Evolutionary conservation across 2,329 filamentous ascomycete genomes (phyloP).

Genomic region (Aurifilum marmelostoma): DNA sequence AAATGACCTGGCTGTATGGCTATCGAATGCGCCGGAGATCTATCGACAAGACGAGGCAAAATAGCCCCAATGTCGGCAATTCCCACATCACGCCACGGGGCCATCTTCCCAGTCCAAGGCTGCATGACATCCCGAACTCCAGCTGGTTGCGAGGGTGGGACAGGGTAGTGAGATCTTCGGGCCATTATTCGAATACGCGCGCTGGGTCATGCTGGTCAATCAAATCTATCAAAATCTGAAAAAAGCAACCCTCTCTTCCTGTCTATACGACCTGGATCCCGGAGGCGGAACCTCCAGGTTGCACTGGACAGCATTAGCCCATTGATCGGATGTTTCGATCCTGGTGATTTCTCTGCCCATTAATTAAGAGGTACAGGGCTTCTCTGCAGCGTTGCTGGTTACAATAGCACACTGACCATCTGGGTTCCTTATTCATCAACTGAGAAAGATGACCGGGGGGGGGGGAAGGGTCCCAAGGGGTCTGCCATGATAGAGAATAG

Average conservation of each 20-base stretch:
- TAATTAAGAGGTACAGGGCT: background rate
- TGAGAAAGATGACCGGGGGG: background rate
- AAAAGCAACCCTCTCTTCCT: slow-evolving; percentile 26
- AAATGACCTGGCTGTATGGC: slow-evolving; percentile 2
- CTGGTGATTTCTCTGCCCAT: background rate
- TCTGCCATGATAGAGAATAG: slow-evolving; percentile 12
- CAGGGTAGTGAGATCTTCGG: slow-evolving; percentile 12
- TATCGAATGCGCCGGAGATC: background rate
- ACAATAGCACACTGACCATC: background rate
- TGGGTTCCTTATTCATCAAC: slow-evolving; percentile 1
- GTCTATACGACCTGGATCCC: slow-evolving; percentile 15
- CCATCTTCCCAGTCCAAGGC: slow-evolving; percentile 14
- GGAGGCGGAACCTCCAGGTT: background rate
- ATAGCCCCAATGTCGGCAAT: background rate
- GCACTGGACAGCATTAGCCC: background rate
- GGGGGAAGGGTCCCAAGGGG: background rate
- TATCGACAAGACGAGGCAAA: background rate
- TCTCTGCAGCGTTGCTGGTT: slow-evolving; percentile 1
- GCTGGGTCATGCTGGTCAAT: slow-evolving; percentile 30
- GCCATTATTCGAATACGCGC: slow-evolving; percentile 3
- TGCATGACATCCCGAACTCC: slow-evolving; percentile 2
- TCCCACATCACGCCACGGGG: slow-evolving; percentile 3
- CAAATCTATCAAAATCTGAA: slow-evolving; percentile 23
- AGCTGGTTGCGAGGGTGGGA: slow-evolving; percentile 17
- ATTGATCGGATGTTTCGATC: background rate